Conservation (phyloP, 371 early-diverging fungal species). For the Amoeboradix gromovi region DNA sequence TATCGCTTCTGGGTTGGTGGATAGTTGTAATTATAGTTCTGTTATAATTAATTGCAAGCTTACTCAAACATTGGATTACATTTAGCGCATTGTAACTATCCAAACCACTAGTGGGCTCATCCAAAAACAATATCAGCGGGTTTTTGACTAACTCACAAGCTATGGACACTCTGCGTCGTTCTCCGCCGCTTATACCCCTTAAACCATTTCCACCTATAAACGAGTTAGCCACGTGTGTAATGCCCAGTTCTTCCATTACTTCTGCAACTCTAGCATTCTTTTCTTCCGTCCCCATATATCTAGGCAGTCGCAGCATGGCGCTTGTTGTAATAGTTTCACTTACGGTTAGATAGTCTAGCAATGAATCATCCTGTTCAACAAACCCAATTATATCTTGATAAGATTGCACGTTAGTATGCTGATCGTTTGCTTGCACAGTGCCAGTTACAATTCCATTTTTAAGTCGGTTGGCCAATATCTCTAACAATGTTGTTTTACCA, state of each 20-base stretch:
- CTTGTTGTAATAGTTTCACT: conserved; percentile 60
- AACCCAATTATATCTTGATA: conserved; percentile 20
- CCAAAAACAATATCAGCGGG: conserved; percentile 46
- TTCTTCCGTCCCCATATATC: conserved; percentile 17
- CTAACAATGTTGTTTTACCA: conserved; percentile 51
- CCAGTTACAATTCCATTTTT: conserved; percentile 54
- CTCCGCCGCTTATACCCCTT: conserved; percentile 69
- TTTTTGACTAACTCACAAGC: conserved; percentile 57
- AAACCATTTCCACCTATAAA: conserved; percentile 28
- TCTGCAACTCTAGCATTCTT: conserved; percentile 28
- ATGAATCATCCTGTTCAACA: conserved; percentile 67
- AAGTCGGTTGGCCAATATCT: conserved; percentile 59
- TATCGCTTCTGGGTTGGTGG: conserved; percentile 79
- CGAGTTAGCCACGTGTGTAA: conserved; percentile 27
- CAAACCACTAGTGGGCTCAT: conserved; percentile 45
- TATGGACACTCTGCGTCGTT: conserved; percentile 70
- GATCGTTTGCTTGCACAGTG: conserved; percentile 52
- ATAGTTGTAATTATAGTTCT: conserved; percentile 73
- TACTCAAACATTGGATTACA: conserved; percentile 51
- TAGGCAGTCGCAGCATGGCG: conserved; percentile 44
- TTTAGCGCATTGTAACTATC: conserved; percentile 70
- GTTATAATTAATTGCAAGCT: conserved; percentile 41
- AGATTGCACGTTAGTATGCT: conserved; percentile 12
- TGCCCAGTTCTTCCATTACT: conserved; percentile 34
- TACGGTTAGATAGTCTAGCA: conserved; percentile 58